These are phyloP conservation scores for Sporothrix curviconia DNA, from an alignment of 2,329 filamentous ascomycete species.

Conservation along the genomic window DNA sequence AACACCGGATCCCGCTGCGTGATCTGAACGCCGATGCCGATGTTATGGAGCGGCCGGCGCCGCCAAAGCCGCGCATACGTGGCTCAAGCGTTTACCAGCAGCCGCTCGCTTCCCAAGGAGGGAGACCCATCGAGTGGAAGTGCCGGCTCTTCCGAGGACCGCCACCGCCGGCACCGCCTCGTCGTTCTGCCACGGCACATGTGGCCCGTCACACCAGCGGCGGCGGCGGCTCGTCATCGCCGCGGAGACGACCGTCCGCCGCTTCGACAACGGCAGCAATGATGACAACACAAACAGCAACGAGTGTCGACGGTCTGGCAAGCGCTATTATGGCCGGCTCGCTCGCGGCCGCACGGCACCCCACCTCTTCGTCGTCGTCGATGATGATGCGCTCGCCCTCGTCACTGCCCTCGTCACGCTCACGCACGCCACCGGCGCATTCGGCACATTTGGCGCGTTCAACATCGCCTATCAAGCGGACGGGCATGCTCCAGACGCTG, in stretches of 20 bases:
- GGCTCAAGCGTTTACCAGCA: conserved; percentile 1
- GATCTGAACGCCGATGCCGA: conserved; percentile 9
- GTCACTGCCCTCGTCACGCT: conserved; percentile 25
- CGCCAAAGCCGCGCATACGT: not conserved
- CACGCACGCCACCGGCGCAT: conserved; percentile 21
- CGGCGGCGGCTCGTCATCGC: not conserved
- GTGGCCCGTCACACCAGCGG: not conserved
- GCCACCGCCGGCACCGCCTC: not conserved
- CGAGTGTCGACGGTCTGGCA: conserved; percentile 57
- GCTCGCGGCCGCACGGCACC: conserved; percentile 57
- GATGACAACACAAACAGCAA: no score
- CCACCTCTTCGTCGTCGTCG: conserved; percentile 32
- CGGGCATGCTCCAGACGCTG: conserved; percentile 57
- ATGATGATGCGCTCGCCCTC: not conserved
- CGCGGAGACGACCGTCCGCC: conserved; percentile 3
- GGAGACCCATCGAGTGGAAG: not conserved
- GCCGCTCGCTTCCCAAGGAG: not conserved
- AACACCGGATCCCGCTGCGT: conserved; percentile 1
- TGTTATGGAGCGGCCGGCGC: conserved; percentile 2
- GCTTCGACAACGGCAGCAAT: conserved; percentile 26
- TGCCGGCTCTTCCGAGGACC: not conserved
- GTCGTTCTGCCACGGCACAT: not conserved
- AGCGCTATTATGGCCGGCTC: conserved; percentile 70
- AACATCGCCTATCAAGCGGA: not conserved
- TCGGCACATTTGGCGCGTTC: conserved; percentile 8